Evolutionary conservation across 108 stramenopile genomes (phyloP), one percentile per base, ranked within the genome.

Genomic region (Pseudonitzschia delicatissima): DNA sequence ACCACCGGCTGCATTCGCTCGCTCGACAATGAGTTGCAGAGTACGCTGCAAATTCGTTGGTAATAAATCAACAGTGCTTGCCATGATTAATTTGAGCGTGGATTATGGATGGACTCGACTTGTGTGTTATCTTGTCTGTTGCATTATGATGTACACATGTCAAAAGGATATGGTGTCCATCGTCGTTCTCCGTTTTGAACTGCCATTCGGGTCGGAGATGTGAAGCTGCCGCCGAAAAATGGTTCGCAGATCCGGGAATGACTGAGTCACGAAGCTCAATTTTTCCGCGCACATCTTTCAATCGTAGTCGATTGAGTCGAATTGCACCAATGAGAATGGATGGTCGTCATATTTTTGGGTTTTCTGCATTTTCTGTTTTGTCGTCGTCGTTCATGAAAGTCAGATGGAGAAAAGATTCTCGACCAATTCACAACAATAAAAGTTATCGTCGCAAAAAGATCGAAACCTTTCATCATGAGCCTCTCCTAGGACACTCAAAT

Each of bases 41-140:
- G 78, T 57, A 34, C 48, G 69, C 42, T 83, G 82, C 27, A 83
- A 52, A 25, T 81, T 65, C 5, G 57, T 51, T 0, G 82, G 82
- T 2, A 83, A 51, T 6, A 83, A 62, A 36, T 71, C 64, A 32
- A 78, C 68, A 13, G 76, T 55, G 52, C 47, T 71, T 5, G 68
- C 57, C 76, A 77, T 77, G 47, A 25, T 57, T 48, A n/a, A n/a
- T n/a, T n/a, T n/a, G n/a, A n/a, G n/a, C n/a, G n/a, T n/a, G n/a
- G n/a, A n/a, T n/a, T n/a, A n/a, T n/a, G n/a, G n/a, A n/a, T n/a
- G n/a, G n/a, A n/a, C n/a, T n/a, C n/a, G n/a, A n/a, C n/a, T n/a
- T n/a, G n/a, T n/a, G n/a, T n/a, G n/a, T n/a, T n/a, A n/a, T n/a
- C n/a, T n/a, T n/a, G n/a, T n/a, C n/a, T n/a, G n/a, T n/a, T n/a